These are phyloP conservation scores for Chamaenerion angustifolium DNA, from an alignment of 345 rosid species.

Conservation along the genomic window DNA sequence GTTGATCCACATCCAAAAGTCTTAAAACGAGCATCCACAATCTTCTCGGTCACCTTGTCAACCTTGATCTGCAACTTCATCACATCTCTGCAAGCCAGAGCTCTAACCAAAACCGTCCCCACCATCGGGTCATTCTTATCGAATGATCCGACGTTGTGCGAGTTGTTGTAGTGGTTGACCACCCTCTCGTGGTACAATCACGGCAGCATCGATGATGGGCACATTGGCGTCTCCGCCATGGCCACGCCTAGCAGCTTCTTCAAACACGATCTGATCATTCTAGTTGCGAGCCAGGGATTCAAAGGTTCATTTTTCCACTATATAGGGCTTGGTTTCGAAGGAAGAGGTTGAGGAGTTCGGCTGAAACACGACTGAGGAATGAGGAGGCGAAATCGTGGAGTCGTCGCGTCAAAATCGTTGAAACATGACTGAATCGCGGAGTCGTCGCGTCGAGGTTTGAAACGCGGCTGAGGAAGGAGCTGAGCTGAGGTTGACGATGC, in stretches of 20 bases:
- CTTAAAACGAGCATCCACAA: conserved; percentile 85
- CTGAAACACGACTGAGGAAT: too few species aligned
- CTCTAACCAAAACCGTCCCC: conserved; percentile 92
- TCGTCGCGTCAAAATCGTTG: too few species aligned
- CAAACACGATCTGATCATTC: conserved; percentile 38
- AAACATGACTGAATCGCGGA: too few species aligned
- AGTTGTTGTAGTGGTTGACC: conserved; percentile 85
- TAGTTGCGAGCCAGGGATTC: neutral
- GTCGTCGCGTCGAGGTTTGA: too few species aligned
- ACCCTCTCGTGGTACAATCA: conserved; percentile 85
- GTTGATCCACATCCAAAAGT: conserved; percentile 99
- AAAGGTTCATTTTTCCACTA: too few species aligned
- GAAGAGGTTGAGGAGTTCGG: too few species aligned
- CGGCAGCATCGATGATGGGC: conserved; percentile 11
- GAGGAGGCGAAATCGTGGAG: too few species aligned
- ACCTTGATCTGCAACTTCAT: conserved; percentile 96
- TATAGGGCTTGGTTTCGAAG: too few species aligned
- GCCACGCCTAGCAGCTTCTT: conserved; percentile 31
- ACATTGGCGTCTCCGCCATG: too few species aligned
- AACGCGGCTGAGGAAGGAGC: too few species aligned
- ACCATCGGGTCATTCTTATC: conserved; percentile 77
- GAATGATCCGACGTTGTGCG: conserved; percentile 87
- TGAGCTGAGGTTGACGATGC: too few species aligned
- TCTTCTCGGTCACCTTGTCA: conserved; percentile 68
- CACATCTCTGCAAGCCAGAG: conserved; percentile 98